A percentile compares a stretch with the other conserved stretches of the same genome.
phyloP scores from a whole-genome alignment of 371 early-diverging fungal species.

The Caulochytrium protostelioides region DNA sequence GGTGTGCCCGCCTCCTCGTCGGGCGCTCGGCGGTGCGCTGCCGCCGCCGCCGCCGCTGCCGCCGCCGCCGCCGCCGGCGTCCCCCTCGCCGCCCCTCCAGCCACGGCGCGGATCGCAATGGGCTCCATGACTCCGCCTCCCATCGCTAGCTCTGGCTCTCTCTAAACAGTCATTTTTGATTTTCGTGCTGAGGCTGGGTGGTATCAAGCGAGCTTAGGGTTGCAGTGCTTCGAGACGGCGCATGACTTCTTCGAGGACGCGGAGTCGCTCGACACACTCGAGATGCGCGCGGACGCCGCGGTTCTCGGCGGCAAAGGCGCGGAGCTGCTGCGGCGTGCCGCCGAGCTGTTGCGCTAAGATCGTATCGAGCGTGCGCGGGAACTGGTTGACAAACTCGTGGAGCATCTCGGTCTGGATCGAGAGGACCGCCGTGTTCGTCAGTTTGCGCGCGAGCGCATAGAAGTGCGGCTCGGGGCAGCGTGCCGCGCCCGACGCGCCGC shows the following conservation, averaged over 20 bases:
- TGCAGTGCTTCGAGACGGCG: not conserved
- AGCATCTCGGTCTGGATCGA: conserved; percentile 88
- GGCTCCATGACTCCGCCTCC: too few species aligned
- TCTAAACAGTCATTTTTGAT: too few species aligned
- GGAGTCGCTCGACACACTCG: conserved; percentile 57
- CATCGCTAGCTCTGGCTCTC: too few species aligned
- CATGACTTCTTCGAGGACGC: conserved; percentile 62
- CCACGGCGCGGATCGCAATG: too few species aligned
- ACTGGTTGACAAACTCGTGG: conserved; percentile 91
- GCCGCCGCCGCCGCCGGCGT: too few species aligned
- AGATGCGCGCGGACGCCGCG: conserved; percentile 60
- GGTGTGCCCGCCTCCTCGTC: too few species aligned
- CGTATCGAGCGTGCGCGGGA: conserved; percentile 81
- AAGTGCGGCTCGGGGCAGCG: conserved; percentile 84
- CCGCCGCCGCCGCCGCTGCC: too few species aligned
- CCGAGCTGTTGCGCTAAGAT: conserved; percentile 42
- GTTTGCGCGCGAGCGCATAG: conserved; percentile 70
- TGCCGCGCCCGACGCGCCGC: conserved; percentile 48
- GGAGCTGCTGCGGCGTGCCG: conserved; percentile 41
- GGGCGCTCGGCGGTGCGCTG: too few species aligned
- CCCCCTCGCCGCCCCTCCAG: too few species aligned
- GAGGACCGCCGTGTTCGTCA: conserved; percentile 74
- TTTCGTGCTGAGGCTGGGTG: too few species aligned
- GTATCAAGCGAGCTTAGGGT: too few species aligned
- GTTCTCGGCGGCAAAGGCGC: conserved; percentile 76